These are phyloP conservation scores for Globisporangium recalcitrans DNA, from an alignment of 352 stramenopile genomes.

Conservation along the genomic window DNA sequence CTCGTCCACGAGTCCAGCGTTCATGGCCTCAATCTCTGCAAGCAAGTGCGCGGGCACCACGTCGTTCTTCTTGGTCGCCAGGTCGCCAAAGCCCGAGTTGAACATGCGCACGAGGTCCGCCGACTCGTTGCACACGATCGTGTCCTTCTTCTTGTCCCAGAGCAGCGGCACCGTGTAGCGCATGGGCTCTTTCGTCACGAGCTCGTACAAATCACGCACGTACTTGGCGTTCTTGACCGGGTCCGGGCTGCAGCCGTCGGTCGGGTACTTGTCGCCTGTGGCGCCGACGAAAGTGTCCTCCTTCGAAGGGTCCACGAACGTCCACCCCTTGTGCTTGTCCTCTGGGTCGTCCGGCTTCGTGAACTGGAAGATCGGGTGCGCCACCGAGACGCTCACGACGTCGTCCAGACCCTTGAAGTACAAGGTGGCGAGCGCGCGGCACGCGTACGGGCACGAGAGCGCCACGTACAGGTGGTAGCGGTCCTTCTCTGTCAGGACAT, in stretches of 20 bases:
- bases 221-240: slow-evolving; percentile 20
- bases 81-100: slow-evolving; percentile 33
- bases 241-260: slow-evolving; percentile 18
- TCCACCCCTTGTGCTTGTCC: slow-evolving; percentile 34
- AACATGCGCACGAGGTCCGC: slow-evolving; percentile 69
- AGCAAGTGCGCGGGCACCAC: neutral
- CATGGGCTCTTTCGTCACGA: slow-evolving; percentile 9
- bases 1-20: slow-evolving; percentile 51
- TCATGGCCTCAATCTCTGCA: slow-evolving; percentile 38
- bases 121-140: slow-evolving; percentile 80
- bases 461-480: slow-evolving; percentile 92
- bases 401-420: slow-evolving; percentile 91
- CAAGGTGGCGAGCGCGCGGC: slow-evolving; percentile 58
- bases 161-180: slow-evolving; percentile 58
- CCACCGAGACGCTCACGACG: slow-evolving; percentile 82
- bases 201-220: slow-evolving; percentile 37
- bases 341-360: slow-evolving; percentile 33
- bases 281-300: neutral
- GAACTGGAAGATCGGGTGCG: slow-evolving; percentile 44
- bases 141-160: slow-evolving; percentile 56
- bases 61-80: slow-evolving; percentile 31
- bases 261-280: slow-evolving; percentile 21
- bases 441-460: slow-evolving; percentile 84
- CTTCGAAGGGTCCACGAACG: slow-evolving; percentile 24
- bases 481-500: neutral